Evolutionary conservation across 306 rosid genomes (phyloP).

Genomic region (Luffa acutangula): DNA sequence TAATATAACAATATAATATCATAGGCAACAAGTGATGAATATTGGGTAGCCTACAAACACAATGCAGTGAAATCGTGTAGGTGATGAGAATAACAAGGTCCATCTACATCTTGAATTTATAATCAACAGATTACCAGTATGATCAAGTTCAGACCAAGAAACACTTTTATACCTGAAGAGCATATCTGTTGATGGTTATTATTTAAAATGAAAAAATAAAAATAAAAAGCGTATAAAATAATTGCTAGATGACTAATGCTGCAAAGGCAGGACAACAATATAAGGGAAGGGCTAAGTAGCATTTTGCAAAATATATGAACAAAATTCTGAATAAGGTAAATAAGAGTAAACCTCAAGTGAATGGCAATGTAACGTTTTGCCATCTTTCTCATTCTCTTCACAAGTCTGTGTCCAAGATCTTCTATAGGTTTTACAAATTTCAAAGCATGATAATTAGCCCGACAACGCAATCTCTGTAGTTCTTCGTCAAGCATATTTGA

Average conservation of each 20-base stretch:
- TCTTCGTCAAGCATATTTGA: slow-evolving; percentile 79
- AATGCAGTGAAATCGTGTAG: too few relatives aligned
- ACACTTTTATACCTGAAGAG: neutral
- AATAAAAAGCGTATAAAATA: neutral
- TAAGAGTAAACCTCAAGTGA: slow-evolving; percentile 73
- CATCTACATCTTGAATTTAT: neutral
- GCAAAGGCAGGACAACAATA: neutral
- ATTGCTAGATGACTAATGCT: neutral
- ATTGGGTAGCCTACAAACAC: too few relatives aligned
- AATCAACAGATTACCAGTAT: neutral
- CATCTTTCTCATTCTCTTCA: slow-evolving; percentile 70
- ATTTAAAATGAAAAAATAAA: neutral
- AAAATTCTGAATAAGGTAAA: slow-evolving; percentile 3
- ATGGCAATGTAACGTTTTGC: slow-evolving; percentile 67
- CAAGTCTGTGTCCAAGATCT: slow-evolving; percentile 63
- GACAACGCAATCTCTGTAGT: slow-evolving; percentile 85
- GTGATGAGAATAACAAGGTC: neutral
- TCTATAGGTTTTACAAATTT: slow-evolving; percentile 81
- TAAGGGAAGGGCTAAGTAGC: neutral
- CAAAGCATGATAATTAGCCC: slow-evolving; percentile 90
- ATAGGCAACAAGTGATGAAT: neutral
- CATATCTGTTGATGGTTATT: neutral
- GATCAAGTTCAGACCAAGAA: neutral
- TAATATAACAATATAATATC: neutral
- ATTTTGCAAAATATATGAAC: neutral